Conservation (phyloP, 73 alveolate genomes). For the Symbiodinium pilosum region DNA sequence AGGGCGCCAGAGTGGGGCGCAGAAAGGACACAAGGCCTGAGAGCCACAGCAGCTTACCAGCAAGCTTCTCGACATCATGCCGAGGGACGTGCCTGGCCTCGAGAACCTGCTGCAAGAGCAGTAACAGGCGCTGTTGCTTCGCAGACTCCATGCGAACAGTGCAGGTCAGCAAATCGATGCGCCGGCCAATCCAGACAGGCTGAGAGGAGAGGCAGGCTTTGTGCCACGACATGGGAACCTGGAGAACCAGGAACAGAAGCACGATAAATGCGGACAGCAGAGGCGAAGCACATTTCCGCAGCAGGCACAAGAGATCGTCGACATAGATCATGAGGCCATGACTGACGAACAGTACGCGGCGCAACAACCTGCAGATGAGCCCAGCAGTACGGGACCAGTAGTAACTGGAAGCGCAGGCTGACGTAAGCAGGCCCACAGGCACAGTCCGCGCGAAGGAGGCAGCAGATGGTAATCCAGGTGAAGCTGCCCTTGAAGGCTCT, state of each 20-base stretch:
- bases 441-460: too few species aligned
- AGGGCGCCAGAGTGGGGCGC: background rate
- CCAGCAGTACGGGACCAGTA: background rate
- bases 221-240: background rate
- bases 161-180: background rate
- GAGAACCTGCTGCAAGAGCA: background rate
- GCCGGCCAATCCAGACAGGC: background rate
- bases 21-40: background rate
- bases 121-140: background rate
- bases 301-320: background rate
- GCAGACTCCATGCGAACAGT: background rate
- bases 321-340: background rate
- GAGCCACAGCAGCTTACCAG: background rate
- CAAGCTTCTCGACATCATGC: background rate
- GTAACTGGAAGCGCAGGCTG: background rate
- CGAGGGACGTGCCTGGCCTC: background rate
- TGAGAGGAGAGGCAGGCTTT: background rate
- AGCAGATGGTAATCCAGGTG: too few species aligned
- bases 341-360: background rate
- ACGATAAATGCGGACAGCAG: background rate
- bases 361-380: background rate
- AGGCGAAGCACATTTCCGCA: background rate
- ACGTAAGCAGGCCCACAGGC: too few species aligned
- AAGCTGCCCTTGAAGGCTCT: too few species aligned
- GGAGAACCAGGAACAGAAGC: background rate